A percentile compares a stretch with the other conserved stretches of the same genome.
Evolutionary conservation across 2,329 filamentous ascomycete species (phyloP).

Genomic region (Cytospora piceicola): DNA sequence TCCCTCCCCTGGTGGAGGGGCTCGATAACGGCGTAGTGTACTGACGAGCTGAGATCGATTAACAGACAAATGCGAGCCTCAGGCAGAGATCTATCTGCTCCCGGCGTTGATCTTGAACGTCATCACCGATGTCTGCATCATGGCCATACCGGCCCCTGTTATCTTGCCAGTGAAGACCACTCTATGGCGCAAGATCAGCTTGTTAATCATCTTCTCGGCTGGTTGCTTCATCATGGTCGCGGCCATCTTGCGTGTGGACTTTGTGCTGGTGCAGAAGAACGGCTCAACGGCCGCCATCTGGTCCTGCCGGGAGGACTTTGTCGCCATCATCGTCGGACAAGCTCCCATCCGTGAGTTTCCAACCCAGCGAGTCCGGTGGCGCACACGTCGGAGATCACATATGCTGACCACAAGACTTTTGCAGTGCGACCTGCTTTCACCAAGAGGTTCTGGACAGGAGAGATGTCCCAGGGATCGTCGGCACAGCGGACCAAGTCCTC

Average conservation of each 20-base stretch:
- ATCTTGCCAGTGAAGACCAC: constrained; percentile 38
- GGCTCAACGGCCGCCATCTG: constrained; percentile 38
- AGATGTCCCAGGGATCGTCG: constrained; percentile 7
- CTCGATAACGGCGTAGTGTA: too few relatives aligned
- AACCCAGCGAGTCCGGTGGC: neutral
- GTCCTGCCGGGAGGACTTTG: constrained; percentile 45
- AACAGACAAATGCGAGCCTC: constrained; percentile 38
- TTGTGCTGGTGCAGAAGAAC: constrained; percentile 35
- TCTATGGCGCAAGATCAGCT: constrained; percentile 37
- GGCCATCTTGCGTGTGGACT: constrained; percentile 36
- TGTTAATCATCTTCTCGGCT: constrained; percentile 40
- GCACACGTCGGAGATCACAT: too few relatives aligned
- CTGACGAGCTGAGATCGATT: neutral
- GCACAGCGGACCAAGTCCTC: constrained; percentile 1
- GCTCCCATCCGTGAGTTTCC: constrained; percentile 37
- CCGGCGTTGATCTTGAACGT: constrained; percentile 42
- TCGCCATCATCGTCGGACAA: constrained; percentile 44
- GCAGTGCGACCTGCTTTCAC: constrained; percentile 16
- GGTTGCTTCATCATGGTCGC: constrained; percentile 43
- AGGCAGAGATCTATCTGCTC: constrained; percentile 40
- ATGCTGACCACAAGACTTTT: neutral
- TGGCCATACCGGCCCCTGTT: constrained; percentile 42
- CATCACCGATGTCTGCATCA: constrained; percentile 41
- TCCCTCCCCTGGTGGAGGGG: too few relatives aligned
- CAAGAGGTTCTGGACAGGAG: constrained; percentile 20